Evolutionary conservation across 306 rosid species (phyloP).

Genomic region (Begonia loranthoides): DNA sequence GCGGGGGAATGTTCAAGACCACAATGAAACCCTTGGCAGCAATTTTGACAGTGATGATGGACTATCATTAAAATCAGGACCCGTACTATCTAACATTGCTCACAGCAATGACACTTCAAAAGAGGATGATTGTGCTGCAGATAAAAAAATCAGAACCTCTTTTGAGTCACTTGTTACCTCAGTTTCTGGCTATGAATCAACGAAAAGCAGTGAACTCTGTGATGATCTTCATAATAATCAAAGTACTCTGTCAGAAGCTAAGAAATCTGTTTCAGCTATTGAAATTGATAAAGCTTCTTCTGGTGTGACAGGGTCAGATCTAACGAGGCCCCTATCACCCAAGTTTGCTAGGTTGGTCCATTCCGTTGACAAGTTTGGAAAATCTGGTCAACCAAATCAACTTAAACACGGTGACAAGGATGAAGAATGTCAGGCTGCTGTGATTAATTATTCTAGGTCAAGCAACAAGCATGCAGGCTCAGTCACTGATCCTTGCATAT

Average conservation of each 20-base stretch:
- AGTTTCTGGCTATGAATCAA: slow-evolving; percentile 56
- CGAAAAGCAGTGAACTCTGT: slow-evolving; percentile 54
- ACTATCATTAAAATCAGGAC: slow-evolving; percentile 9
- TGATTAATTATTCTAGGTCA: too few species aligned
- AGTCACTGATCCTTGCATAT: slow-evolving; percentile 18
- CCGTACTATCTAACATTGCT: slow-evolving; percentile 12
- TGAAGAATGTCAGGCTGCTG: too few species aligned
- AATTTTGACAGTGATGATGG: slow-evolving; percentile 14
- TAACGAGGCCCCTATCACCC: slow-evolving; percentile 49
- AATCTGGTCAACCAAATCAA: too few species aligned
- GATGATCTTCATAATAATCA: slow-evolving; percentile 30
- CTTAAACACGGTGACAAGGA: too few species aligned
- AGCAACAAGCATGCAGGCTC: slow-evolving; percentile 14
- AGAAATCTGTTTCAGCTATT: too few species aligned
- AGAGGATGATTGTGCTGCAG: slow-evolving; percentile 24
- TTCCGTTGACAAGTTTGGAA: slow-evolving; percentile 15
- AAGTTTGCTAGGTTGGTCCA: slow-evolving; percentile 65
- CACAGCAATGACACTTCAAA: slow-evolving; percentile 18
- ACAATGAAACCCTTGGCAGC: slow-evolving; percentile 15
- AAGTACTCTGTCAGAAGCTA: too few species aligned
- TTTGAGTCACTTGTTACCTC: slow-evolving; percentile 49
- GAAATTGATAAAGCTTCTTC: slow-evolving; percentile 2
- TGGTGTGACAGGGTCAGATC: slow-evolving; percentile 16
- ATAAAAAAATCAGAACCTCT: slow-evolving; percentile 23
- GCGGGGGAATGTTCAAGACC: slow-evolving; percentile 21